Percentiles rank a stretch among this genome's conserved stretches.
Conservation (phyloP, 768 basidiomycete species). For the Agrocybe pediades region DNA sequence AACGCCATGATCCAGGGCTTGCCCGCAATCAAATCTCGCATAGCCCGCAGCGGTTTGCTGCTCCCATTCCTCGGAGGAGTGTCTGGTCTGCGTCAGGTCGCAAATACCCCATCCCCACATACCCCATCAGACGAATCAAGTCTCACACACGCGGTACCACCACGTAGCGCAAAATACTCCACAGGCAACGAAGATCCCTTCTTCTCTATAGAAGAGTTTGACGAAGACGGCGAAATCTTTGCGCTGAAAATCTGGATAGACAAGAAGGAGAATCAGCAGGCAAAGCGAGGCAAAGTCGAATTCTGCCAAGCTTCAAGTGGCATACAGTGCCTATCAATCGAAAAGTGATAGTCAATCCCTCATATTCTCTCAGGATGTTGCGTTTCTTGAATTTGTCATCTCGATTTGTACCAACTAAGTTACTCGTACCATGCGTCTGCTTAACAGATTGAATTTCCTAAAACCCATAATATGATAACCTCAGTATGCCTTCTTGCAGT, state of each 20-base stretch:
- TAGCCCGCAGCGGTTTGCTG: background rate
- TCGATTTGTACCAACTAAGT: no score
- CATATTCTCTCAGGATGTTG: no score
- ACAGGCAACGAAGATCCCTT: background rate
- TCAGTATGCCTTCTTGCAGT: no score
- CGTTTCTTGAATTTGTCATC: no score
- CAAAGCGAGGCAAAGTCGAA: background rate
- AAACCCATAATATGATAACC: no score
- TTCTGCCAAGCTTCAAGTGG: conserved; percentile 5
- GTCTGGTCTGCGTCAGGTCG: no score
- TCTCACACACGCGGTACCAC: no score
- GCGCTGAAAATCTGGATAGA: conserved; percentile 6
- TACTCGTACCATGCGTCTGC: no score
- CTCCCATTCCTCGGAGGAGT: no score
- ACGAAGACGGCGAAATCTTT: conserved; percentile 3
- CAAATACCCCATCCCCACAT: no score
- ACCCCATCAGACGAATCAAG: no score
- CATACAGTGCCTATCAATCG: background rate
- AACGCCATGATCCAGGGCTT: background rate
- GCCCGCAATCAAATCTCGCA: background rate
- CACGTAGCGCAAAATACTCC: background rate
- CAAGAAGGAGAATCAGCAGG: conserved; percentile 1
- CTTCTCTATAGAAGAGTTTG: conserved; percentile 2
- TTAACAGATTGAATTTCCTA: no score
- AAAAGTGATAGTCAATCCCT: background rate